Base-by-base conservation (phyloP, 2,329 filamentous ascomycete species). In the Knufia petricola region DNA sequence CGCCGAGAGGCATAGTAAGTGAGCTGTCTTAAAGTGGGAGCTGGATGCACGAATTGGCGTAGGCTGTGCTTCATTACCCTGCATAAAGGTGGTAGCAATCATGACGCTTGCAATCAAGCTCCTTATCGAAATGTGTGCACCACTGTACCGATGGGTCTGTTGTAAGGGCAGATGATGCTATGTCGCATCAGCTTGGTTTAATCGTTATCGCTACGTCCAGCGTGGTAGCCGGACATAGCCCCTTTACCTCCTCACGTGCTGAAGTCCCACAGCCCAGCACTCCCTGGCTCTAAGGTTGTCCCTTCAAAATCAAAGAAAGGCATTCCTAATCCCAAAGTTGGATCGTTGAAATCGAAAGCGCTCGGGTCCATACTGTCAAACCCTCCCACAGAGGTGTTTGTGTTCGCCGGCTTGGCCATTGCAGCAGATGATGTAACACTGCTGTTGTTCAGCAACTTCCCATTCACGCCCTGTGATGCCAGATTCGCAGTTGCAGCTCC, bases 231-330 rank as follows among this genome's bases (percentile, higher is more conserved):
- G n/a, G n/a, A n/a, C n/a, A n/a, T n/a, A n/a, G n/a, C n/a, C n/a
- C n/a, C n/a, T n/a, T n/a, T n/a, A n/a, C n/a, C 19, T 26, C 3
- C 39, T 37, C 15, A 46, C 26, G 42, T 49, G 1, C 37, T 48
- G 40, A 58, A 58, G 37, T 52, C 55, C 56, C 56, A 59, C 50
- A 57, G 51, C 10, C 36, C 48, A 10, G 52, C 49, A 10, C 50
- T 50, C 19, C 43, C 51, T 19, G 50, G 52, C 17, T 31, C 48
- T 32, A 59, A 36, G 6, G 55, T 59, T 9, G 57, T 59, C 4
- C 57, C 57, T 39, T 59, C 57, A 50, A 59, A 59, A 44, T 59
- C 57, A 44, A 59, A 59, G 39, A 59, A 59, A 13, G 57, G 57
- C 57, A 59, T 59, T 13, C 57, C 57, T 32, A 59, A 37, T 26